Conservation (phyloP, 139 green algal species). For the Monoraphidium neglectum region DNA sequence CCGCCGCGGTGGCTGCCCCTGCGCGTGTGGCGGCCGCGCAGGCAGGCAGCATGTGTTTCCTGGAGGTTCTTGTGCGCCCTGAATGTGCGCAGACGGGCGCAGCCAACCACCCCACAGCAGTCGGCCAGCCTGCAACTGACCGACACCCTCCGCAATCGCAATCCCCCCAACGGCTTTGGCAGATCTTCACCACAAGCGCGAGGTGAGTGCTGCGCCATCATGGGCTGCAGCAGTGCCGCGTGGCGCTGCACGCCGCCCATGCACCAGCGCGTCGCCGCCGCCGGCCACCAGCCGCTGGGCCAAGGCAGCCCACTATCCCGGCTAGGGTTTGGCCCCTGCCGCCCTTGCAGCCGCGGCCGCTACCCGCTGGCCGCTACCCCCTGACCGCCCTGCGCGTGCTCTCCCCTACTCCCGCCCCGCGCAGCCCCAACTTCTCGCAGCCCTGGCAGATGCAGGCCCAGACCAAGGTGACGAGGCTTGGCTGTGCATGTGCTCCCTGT, state of each 20-base stretch:
- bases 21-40: no score
- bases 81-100: no score
- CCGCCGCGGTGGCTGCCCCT: no score
- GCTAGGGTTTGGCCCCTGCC: background rate
- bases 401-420: background rate
- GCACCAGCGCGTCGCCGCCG: background rate
- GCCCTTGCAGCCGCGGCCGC: background rate
- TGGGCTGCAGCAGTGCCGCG: background rate
- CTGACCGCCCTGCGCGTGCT: background rate
- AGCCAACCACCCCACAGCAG: no score
- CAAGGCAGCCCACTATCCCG: background rate
- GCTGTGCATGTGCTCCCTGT: background rate
- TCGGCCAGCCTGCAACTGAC: no score
- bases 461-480: slow-evolving; percentile 32
- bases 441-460: slow-evolving; percentile 71
- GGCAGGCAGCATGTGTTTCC: no score
- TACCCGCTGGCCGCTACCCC: background rate
- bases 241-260: background rate
- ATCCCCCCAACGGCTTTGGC: no score
- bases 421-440: slow-evolving; percentile 74
- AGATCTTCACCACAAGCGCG: slow-evolving; percentile 46
- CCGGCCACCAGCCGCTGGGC: background rate
- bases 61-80: no score
- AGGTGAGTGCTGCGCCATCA: slow-evolving; percentile 27
- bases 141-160: no score